Evolutionary conservation across 345 rosid genomes (phyloP).

Genomic region (Noccaea bulbosa): DNA sequence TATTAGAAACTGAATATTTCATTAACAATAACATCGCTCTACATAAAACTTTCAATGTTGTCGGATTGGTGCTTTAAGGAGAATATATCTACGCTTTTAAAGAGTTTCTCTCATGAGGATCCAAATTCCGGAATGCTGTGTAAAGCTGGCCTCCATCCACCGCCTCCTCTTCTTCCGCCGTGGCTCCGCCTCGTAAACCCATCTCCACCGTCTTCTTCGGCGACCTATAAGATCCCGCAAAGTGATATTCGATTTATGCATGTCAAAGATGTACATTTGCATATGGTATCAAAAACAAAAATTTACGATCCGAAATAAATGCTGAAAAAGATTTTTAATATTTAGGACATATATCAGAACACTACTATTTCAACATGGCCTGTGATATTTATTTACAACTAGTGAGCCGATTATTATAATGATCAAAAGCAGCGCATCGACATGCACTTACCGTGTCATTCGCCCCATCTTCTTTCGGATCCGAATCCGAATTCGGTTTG

Average conservation of each 20-base stretch:
- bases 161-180: constrained; percentile 44
- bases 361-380: neutral
- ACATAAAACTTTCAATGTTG: constrained; percentile 30
- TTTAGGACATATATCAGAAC: neutral
- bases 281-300: neutral
- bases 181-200: constrained; percentile 40
- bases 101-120: constrained; percentile 28
- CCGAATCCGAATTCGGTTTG: constrained; percentile 36
- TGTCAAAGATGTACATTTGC: constrained; percentile 7
- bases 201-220: constrained; percentile 44
- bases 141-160: constrained; percentile 88
- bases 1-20: constrained; percentile 8
- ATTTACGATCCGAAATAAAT: too few relatives aligned
- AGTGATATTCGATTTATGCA: neutral
- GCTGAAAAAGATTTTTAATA: neutral
- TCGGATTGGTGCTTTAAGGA: constrained; percentile 32
- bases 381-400: neutral
- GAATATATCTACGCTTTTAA: constrained; percentile 25
- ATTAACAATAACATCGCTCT: constrained; percentile 36
- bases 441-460: constrained; percentile 28
- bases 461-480: neutral
- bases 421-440: neutral
- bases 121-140: constrained; percentile 81
- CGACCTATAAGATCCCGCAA: constrained; percentile 33
- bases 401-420: neutral